Base-by-base conservation (phyloP, 345 rosid genomes). In the Viola odorata region DNA sequence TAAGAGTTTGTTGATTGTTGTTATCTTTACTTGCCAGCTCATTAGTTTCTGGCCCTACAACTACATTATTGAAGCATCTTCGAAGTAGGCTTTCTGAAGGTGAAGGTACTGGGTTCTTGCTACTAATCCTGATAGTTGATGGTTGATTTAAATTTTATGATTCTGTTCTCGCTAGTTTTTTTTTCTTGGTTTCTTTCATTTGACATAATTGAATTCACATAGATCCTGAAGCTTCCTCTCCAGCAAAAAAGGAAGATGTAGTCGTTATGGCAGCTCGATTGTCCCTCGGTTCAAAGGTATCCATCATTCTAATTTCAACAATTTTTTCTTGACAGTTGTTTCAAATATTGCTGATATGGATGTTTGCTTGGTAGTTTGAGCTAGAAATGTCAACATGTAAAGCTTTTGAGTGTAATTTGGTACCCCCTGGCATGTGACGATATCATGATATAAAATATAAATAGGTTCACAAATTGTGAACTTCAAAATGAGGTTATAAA, bases 11-110 rank as follows among this genome's bases (percentile, higher is more conserved):
- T 50, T 55, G 40, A 11, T 55, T 6, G 38, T 53, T 64, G 55
- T 61, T 37, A 60, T 9, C 42, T 47, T 61, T 32, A 39, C 38
- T 41, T 47, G 16, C 68, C 85, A 89, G 98, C 78, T 70, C 98
- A 32, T 67, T 92, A 83, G 96, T 92, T 57, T 78, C 86, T 66
- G 98, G 98, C 63, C 96, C 98, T 42, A 85, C 98, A 44, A 76
- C 85, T 79, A 77, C 91, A 55, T 81, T 92, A 69, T 58, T 92
- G 82, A 85, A 73, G 83, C 81, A 75, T 73, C 96, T 92, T 69
- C 78, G 84, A 72, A 87, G 96, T 72, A 88, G 91, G 72, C 83
- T 89, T 55, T 79, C 91, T 42, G 89, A 79, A 65, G 56, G 66
- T 78, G 96, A 85, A 80, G 96, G 96, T 84, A 71, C 44, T 66